These are phyloP conservation scores for Tephrocybe sp. DNA, from an alignment of 768 basidiomycete genomes.

Conservation along the genomic window DNA sequence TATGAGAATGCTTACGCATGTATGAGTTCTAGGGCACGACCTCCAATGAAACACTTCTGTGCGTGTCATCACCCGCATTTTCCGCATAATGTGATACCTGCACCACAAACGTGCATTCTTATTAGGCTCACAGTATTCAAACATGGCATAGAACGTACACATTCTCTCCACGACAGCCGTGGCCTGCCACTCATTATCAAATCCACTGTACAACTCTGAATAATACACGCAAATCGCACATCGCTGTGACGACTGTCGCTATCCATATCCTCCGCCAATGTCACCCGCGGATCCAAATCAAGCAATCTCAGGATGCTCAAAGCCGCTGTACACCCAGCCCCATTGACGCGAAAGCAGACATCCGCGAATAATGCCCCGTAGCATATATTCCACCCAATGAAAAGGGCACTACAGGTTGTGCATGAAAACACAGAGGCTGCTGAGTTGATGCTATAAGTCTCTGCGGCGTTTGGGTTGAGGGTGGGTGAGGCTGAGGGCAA, in stretches of 20 bases:
- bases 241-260: background rate
- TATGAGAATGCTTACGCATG: no score
- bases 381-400: background rate
- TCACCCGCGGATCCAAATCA: background rate
- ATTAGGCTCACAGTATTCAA: no score
- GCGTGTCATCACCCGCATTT: no score
- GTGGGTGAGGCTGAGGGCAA: background rate
- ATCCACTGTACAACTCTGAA: background rate
- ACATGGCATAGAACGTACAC: background rate
- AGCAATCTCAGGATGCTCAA: background rate
- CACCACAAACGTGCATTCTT: no score
- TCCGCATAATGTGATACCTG: no score
- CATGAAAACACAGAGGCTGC: background rate
- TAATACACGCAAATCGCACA: background rate
- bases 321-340: background rate
- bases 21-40: no score
- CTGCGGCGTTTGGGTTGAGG: background rate
- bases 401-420: background rate
- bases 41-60: no score
- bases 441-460: conserved; percentile 3
- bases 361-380: background rate
- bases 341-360: background rate
- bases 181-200: background rate
- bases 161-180: background rate
- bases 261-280: background rate